Evolutionary conservation across 2,329 filamentous ascomycete genomes (phyloP), one percentile per base, ranked within the genome.

Genomic region (Immersiporthe knoxdaviesiana): DNA sequence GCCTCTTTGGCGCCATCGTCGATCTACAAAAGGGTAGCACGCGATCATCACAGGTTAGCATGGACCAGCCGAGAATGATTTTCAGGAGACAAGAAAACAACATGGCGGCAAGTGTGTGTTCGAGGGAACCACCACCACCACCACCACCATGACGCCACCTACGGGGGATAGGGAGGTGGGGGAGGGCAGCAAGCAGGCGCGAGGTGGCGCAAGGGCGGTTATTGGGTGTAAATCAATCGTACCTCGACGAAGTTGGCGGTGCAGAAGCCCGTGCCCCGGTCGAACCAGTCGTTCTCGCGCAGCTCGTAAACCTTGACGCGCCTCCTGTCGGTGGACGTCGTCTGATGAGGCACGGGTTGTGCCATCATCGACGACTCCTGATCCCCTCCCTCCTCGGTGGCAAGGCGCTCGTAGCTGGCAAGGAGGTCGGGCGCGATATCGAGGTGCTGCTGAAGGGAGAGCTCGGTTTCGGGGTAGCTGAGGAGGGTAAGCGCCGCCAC

Each of bases 271-370:
- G 96, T 99, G 73, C 96, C 96, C 77, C 95, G 88, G 82, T 99
- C 96, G 79, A 95, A 97, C 96, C 96, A 99, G 88, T 98, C 96
- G 86, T 97, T 97, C 83, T 97, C 94, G 80, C 93, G 93, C 77
- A 99, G 88, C 84, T 98, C 96, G 81, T 99, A 99, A 79, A 99
- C 96, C 86, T 99, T 99, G 81, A 98, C 96, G 86, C 96, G 87
- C 80, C 87, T 89, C 82, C 85, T 88, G 77, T 90, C 88, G 65
- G 65, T 47, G 56, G 59, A 35, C 80, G 85, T 82, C 83, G 85
- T 82, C 83, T 85, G 86, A 87, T 89, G 87, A 88, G 88, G 88
- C 88, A 90, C 87, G 76, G 84, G 82, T 84, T 90, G 88, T 88
- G 88, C 88, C 88, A 91, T 91, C 85, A 88, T 90, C 88, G 85